Evolutionary conservation across 2,329 filamentous ascomycete species (phyloP), one percentile per base, ranked within the genome.

Genomic region (Pyricularia pennisetigena): DNA sequence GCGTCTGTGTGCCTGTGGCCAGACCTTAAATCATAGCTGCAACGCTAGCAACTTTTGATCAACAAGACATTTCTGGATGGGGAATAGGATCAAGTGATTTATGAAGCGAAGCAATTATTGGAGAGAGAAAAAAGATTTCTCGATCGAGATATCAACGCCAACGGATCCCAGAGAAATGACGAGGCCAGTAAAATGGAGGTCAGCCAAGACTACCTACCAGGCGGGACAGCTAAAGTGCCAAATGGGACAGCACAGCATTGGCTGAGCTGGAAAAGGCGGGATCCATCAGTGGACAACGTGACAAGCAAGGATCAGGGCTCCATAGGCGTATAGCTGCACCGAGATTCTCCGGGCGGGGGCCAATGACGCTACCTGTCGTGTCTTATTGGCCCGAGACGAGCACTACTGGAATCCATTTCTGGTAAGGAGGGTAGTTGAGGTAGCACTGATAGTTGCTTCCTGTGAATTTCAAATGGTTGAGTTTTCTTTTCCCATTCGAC

Each of bases 21-120:
- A 35, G 30, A 23, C 14, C 30, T 66, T 49, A 66, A 29, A 66
- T 29, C 65, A 66, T 66, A 41, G 30, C 41, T 41, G 30, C 64
- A 54, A 54, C 41, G 41, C 41, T 54, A 54, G 41, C 41, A 49
- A n/a, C 41, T n/a, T 54, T 54, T 54, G 20, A 54, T 54, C 10
- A 54, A n/a, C 41, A n/a, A 54, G 41, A 54, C 41, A 54, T 54
- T 54, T 54, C 41, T n/a, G 20, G 6, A n/a, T 10, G 20, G 3
- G 41, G 20, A 54, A 54, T n/a, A 20, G 8, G 20, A 54, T n/a
- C 4, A 54, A 54, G 20, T 54, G 16, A 54, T 7, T 16, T 8
- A 20, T 4, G 8, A n/a, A 9, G 41, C 41, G 16, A 54, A 54
- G 41, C 41, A 54, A 54, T 7, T 3, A 20, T 41, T 16, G 14